Conservation (phyloP, 345 rosid species). For the Rhodamnia rubescens region DNA sequence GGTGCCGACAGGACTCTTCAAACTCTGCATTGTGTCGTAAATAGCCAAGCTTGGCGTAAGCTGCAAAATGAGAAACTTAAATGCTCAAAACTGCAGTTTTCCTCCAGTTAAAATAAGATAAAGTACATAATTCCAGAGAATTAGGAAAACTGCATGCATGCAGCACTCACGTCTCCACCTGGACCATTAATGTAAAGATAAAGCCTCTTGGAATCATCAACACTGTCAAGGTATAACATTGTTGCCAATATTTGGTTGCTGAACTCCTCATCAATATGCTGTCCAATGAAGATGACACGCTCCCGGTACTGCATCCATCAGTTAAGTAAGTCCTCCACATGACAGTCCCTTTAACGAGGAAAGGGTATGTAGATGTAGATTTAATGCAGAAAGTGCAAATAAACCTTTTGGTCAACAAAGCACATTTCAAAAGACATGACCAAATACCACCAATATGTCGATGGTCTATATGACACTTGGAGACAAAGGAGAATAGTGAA, state of each 20-base stretch:
- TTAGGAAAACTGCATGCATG: background rate
- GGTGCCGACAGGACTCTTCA: slow-evolving; percentile 76
- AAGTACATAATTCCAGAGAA: background rate
- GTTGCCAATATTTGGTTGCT: slow-evolving; percentile 89
- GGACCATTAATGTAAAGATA: slow-evolving; percentile 67
- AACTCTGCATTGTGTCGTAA: slow-evolving; percentile 78
- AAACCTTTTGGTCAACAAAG: background rate
- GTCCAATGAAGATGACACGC: slow-evolving; percentile 75
- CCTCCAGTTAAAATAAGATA: background rate
- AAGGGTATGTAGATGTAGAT: background rate
- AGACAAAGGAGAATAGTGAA: background rate
- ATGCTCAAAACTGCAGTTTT: background rate
- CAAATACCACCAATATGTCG: background rate
- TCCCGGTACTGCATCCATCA: slow-evolving; percentile 66
- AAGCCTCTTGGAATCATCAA: slow-evolving; percentile 58
- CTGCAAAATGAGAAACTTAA: slow-evolving; percentile 21
- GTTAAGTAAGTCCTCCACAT: background rate
- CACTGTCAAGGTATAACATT: slow-evolving; percentile 81
- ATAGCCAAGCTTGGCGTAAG: slow-evolving; percentile 76
- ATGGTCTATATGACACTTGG: background rate
- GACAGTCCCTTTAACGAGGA: background rate
- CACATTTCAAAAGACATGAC: background rate
- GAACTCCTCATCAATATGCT: slow-evolving; percentile 64
- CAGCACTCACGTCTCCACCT: slow-evolving; percentile 76
- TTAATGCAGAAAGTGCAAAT: background rate